Evolutionary conservation across 768 basidiomycete species (phyloP), one percentile per base, ranked within the genome.

Genomic region (Trametes cinnabarina): DNA sequence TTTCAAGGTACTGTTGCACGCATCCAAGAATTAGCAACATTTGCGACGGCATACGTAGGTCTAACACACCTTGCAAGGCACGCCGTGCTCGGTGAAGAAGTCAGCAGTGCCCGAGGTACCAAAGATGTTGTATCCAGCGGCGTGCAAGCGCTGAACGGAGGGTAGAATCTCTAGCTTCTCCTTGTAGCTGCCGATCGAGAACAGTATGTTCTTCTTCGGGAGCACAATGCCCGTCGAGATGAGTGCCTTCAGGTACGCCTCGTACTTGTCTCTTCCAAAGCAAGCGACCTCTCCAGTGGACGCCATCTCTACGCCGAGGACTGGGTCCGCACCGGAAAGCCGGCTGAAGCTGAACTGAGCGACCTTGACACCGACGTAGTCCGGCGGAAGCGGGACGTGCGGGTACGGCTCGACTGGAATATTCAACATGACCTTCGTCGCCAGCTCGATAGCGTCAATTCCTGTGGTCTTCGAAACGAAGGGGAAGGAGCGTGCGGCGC

Each of bases 321-420:
- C 89, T 19, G 97, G 97, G 71, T 99, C 97, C 19, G 97, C 97
- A 23, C 97, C 97, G 19, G 93, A 95, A 34, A 99, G 76, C 41
- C 97, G 87, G 66, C 91, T 94, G 76, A 98, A 99, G 66, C 92
- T 94, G 85, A 98, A 99, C 72, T 99, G 97, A n/a, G 97, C 94
- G 3, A 97, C 96, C 78, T 99, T 99, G 75, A 99, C 89, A 55
- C 96, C 97, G 58, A 99, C 97, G 70, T 98, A 99, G 70, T 98
- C 92, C 35, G 83, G 68, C 3, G 97, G 94, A 62, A 98, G 80
- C 52, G 88, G 89, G 58, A 85, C 71, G 48, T 94, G 92, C 17
- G 96, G 97, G 72, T 98, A 98, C 7, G 94, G 76, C 59, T 91
- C 90, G 34, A 96, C 87, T 5, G 92, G 90, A 50, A 96, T 72